phyloP scores from a whole-genome alignment of 164 flowering plant genomes.

The Vitis rotundifolia region DNA sequence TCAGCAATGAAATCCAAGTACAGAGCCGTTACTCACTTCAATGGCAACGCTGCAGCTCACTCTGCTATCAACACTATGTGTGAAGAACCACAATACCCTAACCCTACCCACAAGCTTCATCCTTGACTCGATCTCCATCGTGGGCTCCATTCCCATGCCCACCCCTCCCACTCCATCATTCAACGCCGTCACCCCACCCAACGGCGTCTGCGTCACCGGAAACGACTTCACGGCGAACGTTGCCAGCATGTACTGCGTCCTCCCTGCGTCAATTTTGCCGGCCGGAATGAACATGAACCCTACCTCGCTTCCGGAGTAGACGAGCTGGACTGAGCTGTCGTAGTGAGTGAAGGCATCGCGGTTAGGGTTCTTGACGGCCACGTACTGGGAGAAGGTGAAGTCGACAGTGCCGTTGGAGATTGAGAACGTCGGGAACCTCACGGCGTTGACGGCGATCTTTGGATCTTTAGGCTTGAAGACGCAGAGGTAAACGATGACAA shows the following conservation, averaged over 20 bases:
- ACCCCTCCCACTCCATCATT: neutral
- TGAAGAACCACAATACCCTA: constrained; percentile 32
- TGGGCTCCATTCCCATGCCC: constrained; percentile 8
- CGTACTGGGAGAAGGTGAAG: constrained; percentile 36
- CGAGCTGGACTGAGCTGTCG: constrained; percentile 40
- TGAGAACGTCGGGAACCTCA: constrained; percentile 34
- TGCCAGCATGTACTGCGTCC: constrained; percentile 32
- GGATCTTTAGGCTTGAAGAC: constrained; percentile 36
- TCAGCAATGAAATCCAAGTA: constrained; percentile 32
- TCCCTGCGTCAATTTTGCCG: constrained; percentile 28
- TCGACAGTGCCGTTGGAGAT: constrained; percentile 28
- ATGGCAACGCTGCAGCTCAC: constrained; percentile 26
- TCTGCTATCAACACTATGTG: constrained; percentile 29
- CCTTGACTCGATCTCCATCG: constrained; percentile 34
- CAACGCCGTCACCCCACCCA: neutral
- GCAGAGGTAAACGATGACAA: constrained; percentile 24
- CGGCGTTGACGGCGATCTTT: constrained; percentile 23
- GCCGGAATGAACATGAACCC: constrained; percentile 39
- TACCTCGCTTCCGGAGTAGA: constrained; percentile 22
- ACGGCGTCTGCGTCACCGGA: constrained; percentile 18
- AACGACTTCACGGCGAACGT: constrained; percentile 28
- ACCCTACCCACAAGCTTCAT: constrained; percentile 33
- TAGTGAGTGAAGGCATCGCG: constrained; percentile 35
- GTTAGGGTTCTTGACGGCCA: constrained; percentile 39
- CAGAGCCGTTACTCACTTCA: constrained; percentile 25